Percentiles rank a stretch among this genome's conserved stretches.
phyloP scores from a whole-genome alignment of 108 stramenopile genomes.

The Licmophora abbreviata region DNA sequence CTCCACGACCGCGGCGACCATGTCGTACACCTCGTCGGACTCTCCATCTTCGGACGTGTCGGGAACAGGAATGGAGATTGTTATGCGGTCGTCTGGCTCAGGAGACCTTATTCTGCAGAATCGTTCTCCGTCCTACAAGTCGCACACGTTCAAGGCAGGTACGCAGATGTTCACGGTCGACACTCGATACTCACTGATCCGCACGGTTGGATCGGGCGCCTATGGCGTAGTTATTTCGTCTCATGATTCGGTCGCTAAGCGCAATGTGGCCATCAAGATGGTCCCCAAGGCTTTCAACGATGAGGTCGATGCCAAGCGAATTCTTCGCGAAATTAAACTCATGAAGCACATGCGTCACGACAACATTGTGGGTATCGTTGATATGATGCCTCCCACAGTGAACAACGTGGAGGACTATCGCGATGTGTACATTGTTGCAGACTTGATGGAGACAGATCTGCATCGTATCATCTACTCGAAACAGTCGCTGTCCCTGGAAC shows the following conservation, averaged over 20 bases:
- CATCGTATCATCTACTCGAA: slow-evolving; percentile 99
- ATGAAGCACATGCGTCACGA: slow-evolving; percentile 88
- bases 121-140: slow-evolving; percentile 28
- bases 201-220: slow-evolving; percentile 91
- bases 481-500: slow-evolving; percentile 93
- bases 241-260: slow-evolving; percentile 43
- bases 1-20: slow-evolving; percentile 51
- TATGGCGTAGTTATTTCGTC: slow-evolving; percentile 98
- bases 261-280: slow-evolving; percentile 97
- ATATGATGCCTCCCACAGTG: slow-evolving; percentile 83
- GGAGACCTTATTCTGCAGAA: too few relatives aligned
- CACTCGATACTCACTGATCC: slow-evolving; percentile 63
- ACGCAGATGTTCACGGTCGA: slow-evolving; percentile 84
- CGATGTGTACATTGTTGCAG: slow-evolving; percentile 97
- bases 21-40: slow-evolving; percentile 24
- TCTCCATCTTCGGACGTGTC: slow-evolving; percentile 18
- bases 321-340: slow-evolving; percentile 96
- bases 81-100: slow-evolving; percentile 24
- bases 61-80: slow-evolving; percentile 44
- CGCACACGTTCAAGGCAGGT: slow-evolving; percentile 76
- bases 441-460: slow-evolving; percentile 98
- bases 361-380: slow-evolving; percentile 82
- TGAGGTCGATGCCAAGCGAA: slow-evolving; percentile 98
- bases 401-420: slow-evolving; percentile 85
- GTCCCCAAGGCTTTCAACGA: slow-evolving; percentile 94